Conservation (phyloP, 2,329 filamentous ascomycete genomes). For the Chaetoscypha palmicola region DNA sequence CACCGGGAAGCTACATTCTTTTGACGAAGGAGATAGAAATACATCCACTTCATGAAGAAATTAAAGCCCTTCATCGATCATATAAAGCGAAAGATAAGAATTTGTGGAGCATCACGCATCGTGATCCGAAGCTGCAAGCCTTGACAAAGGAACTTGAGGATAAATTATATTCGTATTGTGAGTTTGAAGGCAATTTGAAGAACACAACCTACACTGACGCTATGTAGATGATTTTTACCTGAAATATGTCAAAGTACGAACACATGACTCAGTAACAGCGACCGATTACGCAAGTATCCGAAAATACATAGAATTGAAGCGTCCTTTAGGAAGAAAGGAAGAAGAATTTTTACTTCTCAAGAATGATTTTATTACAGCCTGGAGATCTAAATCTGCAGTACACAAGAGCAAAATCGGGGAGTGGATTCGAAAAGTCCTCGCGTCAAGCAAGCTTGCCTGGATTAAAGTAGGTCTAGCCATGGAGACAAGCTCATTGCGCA, state of each 20-base stretch:
- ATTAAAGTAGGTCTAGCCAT: conserved; percentile 9
- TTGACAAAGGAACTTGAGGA: no score
- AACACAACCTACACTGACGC: no score
- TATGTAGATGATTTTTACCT: conserved; percentile 7
- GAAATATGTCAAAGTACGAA: conserved; percentile 10
- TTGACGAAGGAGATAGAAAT: conserved; percentile 10
- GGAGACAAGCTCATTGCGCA: no score
- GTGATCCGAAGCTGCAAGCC: neutral
- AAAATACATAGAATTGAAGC: conserved; percentile 10
- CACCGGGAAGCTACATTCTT: conserved; percentile 5
- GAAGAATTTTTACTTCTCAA: conserved; percentile 10
- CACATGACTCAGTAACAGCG: conserved; percentile 2
- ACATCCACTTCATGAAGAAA: neutral
- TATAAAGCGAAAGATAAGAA: neutral
- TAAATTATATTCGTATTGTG: no score
- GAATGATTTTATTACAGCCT: conserved; percentile 11
- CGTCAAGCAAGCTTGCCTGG: neutral
- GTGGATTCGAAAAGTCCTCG: neutral
- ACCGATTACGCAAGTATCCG: conserved; percentile 7
- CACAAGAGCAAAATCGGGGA: conserved; percentile 4
- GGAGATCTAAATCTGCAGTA: neutral
- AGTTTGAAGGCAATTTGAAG: no score
- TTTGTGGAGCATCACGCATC: neutral
- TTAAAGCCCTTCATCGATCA: conserved; percentile 3
- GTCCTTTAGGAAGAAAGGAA: conserved; percentile 8